Conservation (phyloP, 2,329 filamentous ascomycete species). For the Sphaerulina populicola region DNA sequence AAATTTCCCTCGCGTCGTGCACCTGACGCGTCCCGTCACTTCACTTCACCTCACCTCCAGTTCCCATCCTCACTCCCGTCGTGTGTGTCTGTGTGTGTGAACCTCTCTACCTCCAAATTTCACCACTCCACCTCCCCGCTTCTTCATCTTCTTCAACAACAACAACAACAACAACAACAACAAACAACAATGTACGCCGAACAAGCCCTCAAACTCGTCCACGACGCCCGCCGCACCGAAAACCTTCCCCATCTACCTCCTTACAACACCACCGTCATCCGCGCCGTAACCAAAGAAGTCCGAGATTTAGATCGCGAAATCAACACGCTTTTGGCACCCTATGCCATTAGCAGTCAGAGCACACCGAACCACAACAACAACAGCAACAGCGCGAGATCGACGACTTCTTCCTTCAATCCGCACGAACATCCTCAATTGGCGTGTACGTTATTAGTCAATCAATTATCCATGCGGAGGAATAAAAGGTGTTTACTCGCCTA, state of each 20-base stretch:
- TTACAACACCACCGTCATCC: conserved; percentile 87
- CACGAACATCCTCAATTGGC: conserved; percentile 73
- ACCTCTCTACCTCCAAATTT: too few relatives aligned
- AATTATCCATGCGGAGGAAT: conserved; percentile 89
- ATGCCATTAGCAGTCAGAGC: conserved; percentile 42
- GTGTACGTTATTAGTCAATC: conserved; percentile 83
- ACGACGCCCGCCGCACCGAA: conserved; percentile 91
- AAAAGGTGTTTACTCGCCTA: conserved; percentile 94
- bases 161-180: too few relatives aligned
- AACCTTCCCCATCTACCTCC: conserved; percentile 76
- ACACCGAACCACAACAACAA: conserved; percentile 9
- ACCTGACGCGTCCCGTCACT: too few relatives aligned
- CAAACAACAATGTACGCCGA: conserved; percentile 67
- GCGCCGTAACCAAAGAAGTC: conserved; percentile 79
- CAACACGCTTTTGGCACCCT: conserved; percentile 67
- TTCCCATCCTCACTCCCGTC: too few relatives aligned
- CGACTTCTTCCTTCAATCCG: conserved; percentile 57
- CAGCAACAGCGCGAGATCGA: too few relatives aligned
- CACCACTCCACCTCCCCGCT: too few relatives aligned
- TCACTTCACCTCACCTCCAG: background rate
- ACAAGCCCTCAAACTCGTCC: conserved; percentile 80
- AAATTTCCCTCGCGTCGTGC: too few relatives aligned
- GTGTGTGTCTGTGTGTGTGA: too few relatives aligned
- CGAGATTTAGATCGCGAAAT: conserved; percentile 87
- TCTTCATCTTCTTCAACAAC: too few relatives aligned